A percentile compares a stretch with the other conserved stretches of the same genome.
These are phyloP conservation scores for Venturia pyrina DNA, from an alignment of 2,329 filamentous ascomycete genomes.

Conservation along the genomic window DNA sequence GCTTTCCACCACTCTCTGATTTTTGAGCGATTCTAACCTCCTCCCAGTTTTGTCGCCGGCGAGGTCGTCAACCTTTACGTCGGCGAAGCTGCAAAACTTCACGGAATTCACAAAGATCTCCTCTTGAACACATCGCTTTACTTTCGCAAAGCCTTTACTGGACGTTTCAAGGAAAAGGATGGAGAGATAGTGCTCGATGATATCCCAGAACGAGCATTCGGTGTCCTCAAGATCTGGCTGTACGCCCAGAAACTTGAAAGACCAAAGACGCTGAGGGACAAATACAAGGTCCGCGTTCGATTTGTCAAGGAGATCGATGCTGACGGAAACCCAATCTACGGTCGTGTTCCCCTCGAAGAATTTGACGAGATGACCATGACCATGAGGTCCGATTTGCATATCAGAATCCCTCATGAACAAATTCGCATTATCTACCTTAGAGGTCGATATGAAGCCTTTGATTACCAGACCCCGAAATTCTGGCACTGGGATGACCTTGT, in stretches of 20 bases:
- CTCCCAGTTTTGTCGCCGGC: neutral
- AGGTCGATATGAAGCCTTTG: neutral
- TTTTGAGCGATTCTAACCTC: neutral
- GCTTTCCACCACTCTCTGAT: neutral
- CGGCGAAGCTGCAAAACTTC: neutral
- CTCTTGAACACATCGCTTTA: slow-evolving; percentile 5
- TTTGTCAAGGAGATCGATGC: neutral
- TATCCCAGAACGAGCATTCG: neutral
- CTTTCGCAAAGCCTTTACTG: slow-evolving; percentile 9
- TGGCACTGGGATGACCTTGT: neutral
- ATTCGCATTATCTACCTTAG: neutral
- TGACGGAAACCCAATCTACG: neutral
- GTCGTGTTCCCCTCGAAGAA: neutral
- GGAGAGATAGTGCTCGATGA: neutral
- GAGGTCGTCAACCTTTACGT: neutral
- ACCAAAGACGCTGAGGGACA: neutral
- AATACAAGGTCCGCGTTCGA: neutral
- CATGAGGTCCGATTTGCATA: neutral
- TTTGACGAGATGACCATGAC: neutral
- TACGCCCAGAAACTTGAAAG: neutral
- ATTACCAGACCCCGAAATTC: too few relatives aligned
- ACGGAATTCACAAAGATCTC: slow-evolving; percentile 8
- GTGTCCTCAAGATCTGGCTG: neutral
- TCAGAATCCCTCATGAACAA: too few relatives aligned
- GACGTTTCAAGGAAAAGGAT: slow-evolving; percentile 6